phyloP scores from a whole-genome alignment of 805 yeast species.

The Yarrowia phangngaensis region DNA sequence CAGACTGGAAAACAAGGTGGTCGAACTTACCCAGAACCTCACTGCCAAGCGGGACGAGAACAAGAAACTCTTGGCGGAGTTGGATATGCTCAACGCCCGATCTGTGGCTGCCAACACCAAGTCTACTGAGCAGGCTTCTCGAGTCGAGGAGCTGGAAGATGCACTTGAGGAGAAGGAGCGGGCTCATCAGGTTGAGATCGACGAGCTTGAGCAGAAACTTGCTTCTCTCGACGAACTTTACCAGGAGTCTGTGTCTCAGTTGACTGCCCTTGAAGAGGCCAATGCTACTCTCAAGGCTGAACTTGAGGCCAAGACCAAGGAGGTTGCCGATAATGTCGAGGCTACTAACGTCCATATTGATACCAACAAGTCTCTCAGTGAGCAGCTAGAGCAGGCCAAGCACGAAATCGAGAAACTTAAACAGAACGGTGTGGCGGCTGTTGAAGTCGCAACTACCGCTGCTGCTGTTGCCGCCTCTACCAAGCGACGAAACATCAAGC shows the following conservation, averaged over 20 bases:
- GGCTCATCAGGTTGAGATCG: conserved; percentile 30
- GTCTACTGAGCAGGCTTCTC: conserved; percentile 17
- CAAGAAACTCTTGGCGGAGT: conserved; percentile 60
- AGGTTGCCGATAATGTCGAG: conserved; percentile 20
- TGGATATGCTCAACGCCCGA: conserved; percentile 40
- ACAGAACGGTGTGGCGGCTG: conserved; percentile 29
- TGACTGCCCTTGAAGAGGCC: conserved; percentile 28
- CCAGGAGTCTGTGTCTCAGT: conserved; percentile 32
- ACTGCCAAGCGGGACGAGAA: conserved; percentile 79
- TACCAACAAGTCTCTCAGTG: conserved; percentile 39
- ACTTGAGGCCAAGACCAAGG: conserved; percentile 27
- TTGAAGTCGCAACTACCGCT: conserved; percentile 33
- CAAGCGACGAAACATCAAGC: conserved; percentile 37
- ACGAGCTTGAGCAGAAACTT: conserved; percentile 30
- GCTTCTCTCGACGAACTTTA: conserved; percentile 34
- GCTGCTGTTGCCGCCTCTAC: conserved; percentile 31
- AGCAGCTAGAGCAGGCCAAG: conserved; percentile 34
- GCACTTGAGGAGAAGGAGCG: conserved; percentile 33
- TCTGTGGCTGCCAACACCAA: conserved; percentile 28
- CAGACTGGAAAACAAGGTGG: conserved; percentile 94
- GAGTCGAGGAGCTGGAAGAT: conserved; percentile 33
- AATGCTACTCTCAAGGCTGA: conserved; percentile 19
- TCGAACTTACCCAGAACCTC: conserved; percentile 82
- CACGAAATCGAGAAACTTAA: conserved; percentile 38
- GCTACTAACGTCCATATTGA: conserved; percentile 14